Base-by-base conservation (phyloP, 2,329 filamentous ascomycete species). In the Chrysosporium keratinophilum region DNA sequence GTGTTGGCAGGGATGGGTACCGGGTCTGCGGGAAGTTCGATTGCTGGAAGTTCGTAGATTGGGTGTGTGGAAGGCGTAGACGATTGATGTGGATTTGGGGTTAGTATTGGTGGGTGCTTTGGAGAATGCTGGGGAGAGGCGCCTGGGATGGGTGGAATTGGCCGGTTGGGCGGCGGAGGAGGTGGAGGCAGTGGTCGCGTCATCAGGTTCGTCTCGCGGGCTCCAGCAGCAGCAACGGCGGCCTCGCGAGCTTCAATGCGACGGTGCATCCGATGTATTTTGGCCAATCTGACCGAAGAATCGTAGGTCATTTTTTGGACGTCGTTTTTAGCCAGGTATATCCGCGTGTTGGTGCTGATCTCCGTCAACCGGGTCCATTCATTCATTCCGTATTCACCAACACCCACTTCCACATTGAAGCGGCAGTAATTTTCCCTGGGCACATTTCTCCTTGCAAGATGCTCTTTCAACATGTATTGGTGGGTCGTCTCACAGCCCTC, bases 331-430 rank as follows among this genome's bases (percentile, higher is more conserved):
- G 77, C 74, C 51, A 98, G 79, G 66, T 97, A 98, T 58, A 85
- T 81, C 60, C 87, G 80, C 0, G 93, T 98, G 65, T 85, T 85
- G 12, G 88, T 96, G 73, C 88, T 95, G 71, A 98, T 97, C 50
- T 96, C 91, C 23, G 87, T 85, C n/a, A 97, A 74, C 2, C 90
- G 82, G 63, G 88, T 81, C 93, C 93, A 98, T 67, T 97, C 93
- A 66, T 97, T 98, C 89, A 98, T 97, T 50, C 87, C 91, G 67
- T 96, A 97, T 65, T 97, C 93, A 51, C 91, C 90, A 2, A 97
- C 90, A 1, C 91, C 93, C 14, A 95, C 84, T 65, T 97, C 90
- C 40, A 97, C 93, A 60, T 98, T 98, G n/a, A 97, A 76, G 6
- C 93, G 85, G 68, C 89, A 95, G 73, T 98, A 98, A 67, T 94